A percentile compares a stretch with the other conserved stretches of the same genome.
These are phyloP conservation scores for Salinomyces thailandicus DNA, from an alignment of 2,329 filamentous ascomycete species.

Conservation along the genomic window DNA sequence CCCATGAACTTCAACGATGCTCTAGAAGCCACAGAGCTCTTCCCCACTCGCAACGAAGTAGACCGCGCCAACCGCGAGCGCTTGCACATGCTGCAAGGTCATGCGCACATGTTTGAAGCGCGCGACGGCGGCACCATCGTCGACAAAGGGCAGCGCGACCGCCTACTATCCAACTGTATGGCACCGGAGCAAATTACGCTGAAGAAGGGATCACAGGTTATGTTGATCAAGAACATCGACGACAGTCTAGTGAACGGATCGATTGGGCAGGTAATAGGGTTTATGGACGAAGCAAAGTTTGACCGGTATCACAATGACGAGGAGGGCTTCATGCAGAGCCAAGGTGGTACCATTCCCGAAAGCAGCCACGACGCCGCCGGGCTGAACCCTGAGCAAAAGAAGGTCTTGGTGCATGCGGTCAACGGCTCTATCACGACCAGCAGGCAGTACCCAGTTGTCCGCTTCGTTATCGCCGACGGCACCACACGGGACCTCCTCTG, in stretches of 20 bases:
- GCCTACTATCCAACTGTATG: conserved; percentile 81
- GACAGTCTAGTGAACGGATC: conserved; percentile 90
- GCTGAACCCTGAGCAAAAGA: conserved; percentile 1
- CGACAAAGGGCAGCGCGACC: conserved; percentile 61
- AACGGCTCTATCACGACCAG: conserved; percentile 34
- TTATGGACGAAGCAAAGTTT: conserved; percentile 56
- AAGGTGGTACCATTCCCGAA: conserved; percentile 24
- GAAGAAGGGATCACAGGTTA: conserved; percentile 90
- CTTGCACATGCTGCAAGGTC: conserved; percentile 61
- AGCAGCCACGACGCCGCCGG: conserved; percentile 3
- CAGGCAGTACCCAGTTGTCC: conserved; percentile 68
- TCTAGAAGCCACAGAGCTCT: conserved; percentile 79
- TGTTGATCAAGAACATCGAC: conserved; percentile 99
- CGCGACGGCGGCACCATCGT: conserved; percentile 58
- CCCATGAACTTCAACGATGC: conserved; percentile 62
- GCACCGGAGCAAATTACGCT: conserved; percentile 69
- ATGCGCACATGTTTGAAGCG: conserved; percentile 58
- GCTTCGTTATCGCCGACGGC: conserved; percentile 72
- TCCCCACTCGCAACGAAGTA: conserved; percentile 82
- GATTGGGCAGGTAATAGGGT: conserved; percentile 71
- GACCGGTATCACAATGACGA: conserved; percentile 24
- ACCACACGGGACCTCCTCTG: conserved; percentile 67
- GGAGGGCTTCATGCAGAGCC: conserved; percentile 14
- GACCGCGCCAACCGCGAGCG: conserved; percentile 72
- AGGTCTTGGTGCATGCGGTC: conserved; percentile 2